Base-by-base conservation (phyloP, 441 rosid species). In the Pelargonium citronellum region DNA sequence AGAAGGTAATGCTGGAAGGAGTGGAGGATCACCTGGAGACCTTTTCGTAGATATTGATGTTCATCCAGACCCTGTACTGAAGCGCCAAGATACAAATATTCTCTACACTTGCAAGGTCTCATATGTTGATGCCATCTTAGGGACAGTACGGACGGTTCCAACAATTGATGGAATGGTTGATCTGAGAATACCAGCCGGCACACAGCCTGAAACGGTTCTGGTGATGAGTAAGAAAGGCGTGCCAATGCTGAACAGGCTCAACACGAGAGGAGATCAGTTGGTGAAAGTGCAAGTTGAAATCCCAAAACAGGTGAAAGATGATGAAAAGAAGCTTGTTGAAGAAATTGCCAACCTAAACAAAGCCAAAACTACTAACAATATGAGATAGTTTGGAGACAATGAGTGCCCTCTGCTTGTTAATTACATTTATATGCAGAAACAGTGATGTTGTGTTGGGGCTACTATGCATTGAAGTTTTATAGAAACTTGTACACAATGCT, bases 141-240 rank as follows among this genome's bases (percentile, higher is more conserved):
- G 99, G 47, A 89, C 98, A 13, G 84, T 86, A 1, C 76, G 91
- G 73, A 90, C 84, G 73, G 99, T 95, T 47, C 98, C 98, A 0
- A 95, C 95, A 0, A 95, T 95, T 12, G 99, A 95, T 79, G 99
- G 95, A 12, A 82, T 82, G 85, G 98, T 89, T 10, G 99, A 95
- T 80, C 73, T 92, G 82, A 95, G 85, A 86, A 85, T 92, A 73
- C 99, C 98, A 0, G 86, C 90, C 0, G 99, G 99, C 47, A 90
- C 97, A 0, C 98, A 95, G 65, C 99, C 99, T 0, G 91, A 87
- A 73, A 89, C 96, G 4, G 92, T 97, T 0, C 84, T 95, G 22
- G 91, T 92, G 43, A 92, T 92, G 99, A 90, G 95, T 7, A 95
- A 85, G 79, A 95, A 85, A 71, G 98, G 99, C 13, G 93, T 95